These are phyloP conservation scores for Chytriomyces hyalinus DNA, from an alignment of 192 early-diverging fungal species.

Conservation along the genomic window DNA sequence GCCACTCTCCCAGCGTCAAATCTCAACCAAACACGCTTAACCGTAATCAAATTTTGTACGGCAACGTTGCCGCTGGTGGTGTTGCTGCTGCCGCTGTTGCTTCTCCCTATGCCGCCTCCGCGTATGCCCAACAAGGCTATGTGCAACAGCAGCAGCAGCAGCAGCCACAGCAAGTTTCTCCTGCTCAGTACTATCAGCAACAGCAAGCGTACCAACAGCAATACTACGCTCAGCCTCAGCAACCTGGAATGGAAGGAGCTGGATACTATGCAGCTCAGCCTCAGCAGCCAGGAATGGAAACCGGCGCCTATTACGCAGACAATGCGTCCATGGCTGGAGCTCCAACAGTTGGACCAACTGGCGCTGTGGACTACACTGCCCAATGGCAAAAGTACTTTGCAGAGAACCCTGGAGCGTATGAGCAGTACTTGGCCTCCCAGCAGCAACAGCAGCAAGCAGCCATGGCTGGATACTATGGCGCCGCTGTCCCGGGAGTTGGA, in stretches of 20 bases:
- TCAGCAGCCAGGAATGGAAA: background rate
- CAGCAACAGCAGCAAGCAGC: background rate
- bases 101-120: background rate
- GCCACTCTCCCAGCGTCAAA: background rate
- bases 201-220: background rate
- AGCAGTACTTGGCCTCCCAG: slow-evolving; percentile 2
- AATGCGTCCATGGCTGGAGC: slow-evolving; percentile 4
- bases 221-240: background rate
- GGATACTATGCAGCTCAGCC: background rate
- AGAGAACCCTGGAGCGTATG: slow-evolving; percentile 29
- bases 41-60: background rate
- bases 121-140: background rate
- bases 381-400: slow-evolving; percentile 35
- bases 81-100: background rate
- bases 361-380: slow-evolving; percentile 19
- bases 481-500: background rate
- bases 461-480: slow-evolving; percentile 7
- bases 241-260: background rate
- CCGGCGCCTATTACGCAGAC: background rate
- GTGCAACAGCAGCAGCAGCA: slow-evolving; percentile 7
- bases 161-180: slow-evolving; percentile 12
- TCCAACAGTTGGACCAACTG: background rate
- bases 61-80: background rate
- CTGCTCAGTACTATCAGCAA: slow-evolving; percentile 1
- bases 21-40: background rate